Evolutionary conservation across 805 yeast genomes (phyloP).

Genomic region (Starmerella geochares): DNA sequence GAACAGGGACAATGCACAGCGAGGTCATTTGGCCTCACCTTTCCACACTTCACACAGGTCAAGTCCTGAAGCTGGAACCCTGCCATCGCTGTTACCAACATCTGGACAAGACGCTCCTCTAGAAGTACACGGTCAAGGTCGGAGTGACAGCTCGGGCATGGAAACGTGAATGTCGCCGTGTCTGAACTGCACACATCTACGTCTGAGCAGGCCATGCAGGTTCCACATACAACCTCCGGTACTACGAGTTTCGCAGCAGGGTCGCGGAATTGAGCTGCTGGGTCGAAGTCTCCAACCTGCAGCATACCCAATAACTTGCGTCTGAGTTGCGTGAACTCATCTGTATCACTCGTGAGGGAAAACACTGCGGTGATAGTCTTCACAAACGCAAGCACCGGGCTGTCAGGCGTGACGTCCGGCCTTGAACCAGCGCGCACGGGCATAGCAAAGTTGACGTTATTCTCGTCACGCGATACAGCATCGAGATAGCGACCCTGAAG

Average conservation of each 20-base stretch:
- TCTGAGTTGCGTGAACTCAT: slow-evolving; percentile 67
- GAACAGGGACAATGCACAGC: slow-evolving; percentile 76
- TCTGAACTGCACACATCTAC: slow-evolving; percentile 62
- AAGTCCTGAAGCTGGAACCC: slow-evolving; percentile 68
- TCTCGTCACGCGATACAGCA: slow-evolving; percentile 52
- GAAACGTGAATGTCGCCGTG: slow-evolving; percentile 36
- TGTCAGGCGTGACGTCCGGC: slow-evolving; percentile 41
- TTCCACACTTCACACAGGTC: slow-evolving; percentile 66
- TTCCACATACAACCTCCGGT: slow-evolving; percentile 62
- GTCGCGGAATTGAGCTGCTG: slow-evolving; percentile 57
- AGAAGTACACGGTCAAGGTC: slow-evolving; percentile 55
- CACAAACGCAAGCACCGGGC: slow-evolving; percentile 71
- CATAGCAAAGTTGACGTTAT: slow-evolving; percentile 54
- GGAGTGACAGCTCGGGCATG: slow-evolving; percentile 45
- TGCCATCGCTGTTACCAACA: slow-evolving; percentile 46
- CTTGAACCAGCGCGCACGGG: slow-evolving; percentile 64
- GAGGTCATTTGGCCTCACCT: slow-evolving; percentile 56
- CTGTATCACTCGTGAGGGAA: slow-evolving; percentile 51
- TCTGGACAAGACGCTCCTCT: slow-evolving; percentile 69
- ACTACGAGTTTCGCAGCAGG: slow-evolving; percentile 64
- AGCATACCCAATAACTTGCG: slow-evolving; percentile 62
- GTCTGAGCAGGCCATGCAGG: slow-evolving; percentile 65
- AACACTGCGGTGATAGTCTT: slow-evolving; percentile 66
- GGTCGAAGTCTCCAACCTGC: slow-evolving; percentile 76
- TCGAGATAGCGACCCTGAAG: slow-evolving; percentile 63